phyloP scores from a whole-genome alignment of 495 filamentous ascomycete species.

The Hypoxylon perforatum region DNA sequence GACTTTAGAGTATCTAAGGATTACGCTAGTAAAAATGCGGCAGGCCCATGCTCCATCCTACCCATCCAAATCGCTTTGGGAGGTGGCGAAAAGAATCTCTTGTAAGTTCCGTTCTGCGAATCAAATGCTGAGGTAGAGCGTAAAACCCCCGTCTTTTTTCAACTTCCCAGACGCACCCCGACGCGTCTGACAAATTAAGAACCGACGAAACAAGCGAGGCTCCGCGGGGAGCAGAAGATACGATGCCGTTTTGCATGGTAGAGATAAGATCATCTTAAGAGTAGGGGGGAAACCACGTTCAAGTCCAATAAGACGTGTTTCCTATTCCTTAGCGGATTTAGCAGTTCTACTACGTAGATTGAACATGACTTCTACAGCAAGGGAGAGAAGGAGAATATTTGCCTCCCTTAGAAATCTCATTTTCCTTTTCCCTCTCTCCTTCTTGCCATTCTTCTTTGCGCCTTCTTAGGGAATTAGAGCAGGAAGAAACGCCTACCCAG shows the following conservation, averaged over 20 bases:
- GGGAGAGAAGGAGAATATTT: constrained; percentile 1
- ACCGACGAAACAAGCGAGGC: constrained; percentile 30
- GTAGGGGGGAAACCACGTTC: too few relatives aligned
- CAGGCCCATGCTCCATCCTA: constrained; percentile 38
- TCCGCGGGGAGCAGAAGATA: constrained; percentile 17
- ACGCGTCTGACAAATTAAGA: constrained; percentile 47
- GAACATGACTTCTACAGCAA: constrained; percentile 1
- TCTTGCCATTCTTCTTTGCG: constrained; percentile 7
- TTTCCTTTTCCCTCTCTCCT: background rate
- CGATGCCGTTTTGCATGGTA: constrained; percentile 3
- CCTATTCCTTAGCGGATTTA: background rate
- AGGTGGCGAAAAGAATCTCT: constrained; percentile 40
- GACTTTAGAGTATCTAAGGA: constrained; percentile 1
- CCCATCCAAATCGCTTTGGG: constrained; percentile 27
- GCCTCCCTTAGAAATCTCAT: constrained; percentile 10
- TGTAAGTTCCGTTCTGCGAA: constrained; percentile 32
- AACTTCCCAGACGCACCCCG: constrained; percentile 18
- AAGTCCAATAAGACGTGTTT: background rate
- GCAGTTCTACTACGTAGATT: constrained; percentile 4
- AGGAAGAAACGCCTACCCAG: background rate
- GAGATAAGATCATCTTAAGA: constrained; percentile 10
- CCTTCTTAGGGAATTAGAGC: constrained; percentile 31
- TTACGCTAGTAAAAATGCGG: constrained; percentile 38
- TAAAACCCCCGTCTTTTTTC: constrained; percentile 24
- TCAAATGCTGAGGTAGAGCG: constrained; percentile 31